Conservation (phyloP, 2,329 filamentous ascomycete species). For the Aureobasidium leucospermi region DNA sequence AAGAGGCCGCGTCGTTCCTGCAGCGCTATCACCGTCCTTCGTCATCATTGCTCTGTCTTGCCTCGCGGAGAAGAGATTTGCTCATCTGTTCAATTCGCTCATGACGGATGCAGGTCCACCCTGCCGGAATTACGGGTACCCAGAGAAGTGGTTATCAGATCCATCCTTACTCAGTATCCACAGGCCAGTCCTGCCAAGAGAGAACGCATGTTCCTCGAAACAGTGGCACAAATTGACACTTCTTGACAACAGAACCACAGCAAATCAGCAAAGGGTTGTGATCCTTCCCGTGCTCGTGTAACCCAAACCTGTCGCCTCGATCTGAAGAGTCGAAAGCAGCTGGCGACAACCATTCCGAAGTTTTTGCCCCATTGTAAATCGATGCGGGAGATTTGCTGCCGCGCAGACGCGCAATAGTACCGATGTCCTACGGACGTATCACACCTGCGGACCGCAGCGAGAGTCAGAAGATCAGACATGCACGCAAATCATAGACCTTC, state of each 20-base stretch:
- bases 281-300: not conserved
- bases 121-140: not conserved
- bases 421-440: not conserved
- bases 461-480: not conserved
- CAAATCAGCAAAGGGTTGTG: not conserved
- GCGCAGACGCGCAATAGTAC: not conserved
- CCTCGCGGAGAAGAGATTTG: not conserved
- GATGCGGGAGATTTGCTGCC: not conserved
- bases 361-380: no score
- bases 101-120: not conserved
- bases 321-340: no score
- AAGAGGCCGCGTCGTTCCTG: not conserved
- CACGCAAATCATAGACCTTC: not conserved
- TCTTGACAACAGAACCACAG: not conserved
- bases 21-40: not conserved
- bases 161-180: not conserved
- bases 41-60: not conserved
- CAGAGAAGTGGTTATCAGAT: conserved; percentile 1
- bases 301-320: not conserved
- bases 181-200: conserved; percentile 4
- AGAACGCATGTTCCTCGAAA: not conserved
- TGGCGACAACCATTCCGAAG: no score
- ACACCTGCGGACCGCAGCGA: not conserved
- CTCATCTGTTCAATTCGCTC: not conserved
- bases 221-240: conserved; percentile 9